Conservation (phyloP, 2,329 filamentous ascomycete genomes). For the Atkinsonella texensis region DNA sequence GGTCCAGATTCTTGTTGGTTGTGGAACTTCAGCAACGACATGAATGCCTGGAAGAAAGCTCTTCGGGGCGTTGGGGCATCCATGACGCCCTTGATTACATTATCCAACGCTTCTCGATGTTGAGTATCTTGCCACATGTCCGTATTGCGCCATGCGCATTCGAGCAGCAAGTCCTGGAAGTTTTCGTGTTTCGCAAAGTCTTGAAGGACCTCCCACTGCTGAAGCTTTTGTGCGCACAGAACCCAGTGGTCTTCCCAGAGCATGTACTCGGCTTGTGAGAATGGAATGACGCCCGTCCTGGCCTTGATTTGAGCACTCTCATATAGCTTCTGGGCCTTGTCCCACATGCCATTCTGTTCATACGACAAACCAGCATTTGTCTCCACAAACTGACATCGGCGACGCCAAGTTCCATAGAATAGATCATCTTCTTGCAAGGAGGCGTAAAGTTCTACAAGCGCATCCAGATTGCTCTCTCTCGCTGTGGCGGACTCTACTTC, state of each 20-base stretch:
- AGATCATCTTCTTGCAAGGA: conserved; percentile 88
- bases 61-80: conserved; percentile 90
- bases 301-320: conserved; percentile 96
- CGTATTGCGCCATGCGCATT: conserved; percentile 90
- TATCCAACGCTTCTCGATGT: conserved; percentile 80
- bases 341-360: conserved; percentile 98
- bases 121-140: conserved; percentile 87
- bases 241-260: conserved; percentile 99
- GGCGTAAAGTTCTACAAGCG: conserved; percentile 85
- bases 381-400: conserved; percentile 91
- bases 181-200: conserved; percentile 99
- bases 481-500: conserved; percentile 73
- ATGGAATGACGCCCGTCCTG: conserved; percentile 87
- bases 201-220: conserved; percentile 96
- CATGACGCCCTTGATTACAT: conserved; percentile 91
- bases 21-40: conserved; percentile 89
- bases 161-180: conserved; percentile 87
- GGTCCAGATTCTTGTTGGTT: conserved; percentile 66
- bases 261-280: conserved; percentile 95
- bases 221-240: conserved; percentile 90
- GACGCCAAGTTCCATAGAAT: conserved; percentile 94
- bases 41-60: conserved; percentile 97
- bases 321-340: conserved; percentile 95
- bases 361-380: conserved; percentile 95
- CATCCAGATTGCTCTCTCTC: conserved; percentile 89